Evolutionary conservation across 2,329 filamentous ascomycete genomes (phyloP).

Genomic region (Ophiostoma sp.): DNA sequence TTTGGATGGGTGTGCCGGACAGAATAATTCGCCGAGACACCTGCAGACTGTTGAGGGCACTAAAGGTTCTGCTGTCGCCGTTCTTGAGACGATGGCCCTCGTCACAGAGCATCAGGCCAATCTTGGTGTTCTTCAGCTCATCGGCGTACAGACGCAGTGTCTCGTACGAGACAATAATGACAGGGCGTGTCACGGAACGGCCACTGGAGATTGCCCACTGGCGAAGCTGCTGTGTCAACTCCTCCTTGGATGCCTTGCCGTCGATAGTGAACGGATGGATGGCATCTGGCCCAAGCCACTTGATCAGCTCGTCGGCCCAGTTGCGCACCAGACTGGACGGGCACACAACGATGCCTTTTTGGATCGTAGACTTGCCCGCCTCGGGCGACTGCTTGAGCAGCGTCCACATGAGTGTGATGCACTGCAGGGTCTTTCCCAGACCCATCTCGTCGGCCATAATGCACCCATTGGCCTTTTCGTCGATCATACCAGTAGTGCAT

Average conservation of each 20-base stretch:
- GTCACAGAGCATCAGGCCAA: conserved; percentile 89
- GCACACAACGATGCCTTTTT: conserved; percentile 95
- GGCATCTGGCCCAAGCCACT: conserved; percentile 92
- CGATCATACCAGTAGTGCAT: conserved; percentile 92
- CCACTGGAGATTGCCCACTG: conserved; percentile 93
- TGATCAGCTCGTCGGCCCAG: conserved; percentile 94
- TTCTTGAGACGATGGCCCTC: conserved; percentile 97
- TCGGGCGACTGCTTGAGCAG: conserved; percentile 91
- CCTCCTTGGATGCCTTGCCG: conserved; percentile 91
- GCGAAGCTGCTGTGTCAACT: conserved; percentile 79
- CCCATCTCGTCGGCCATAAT: conserved; percentile 99
- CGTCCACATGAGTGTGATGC: conserved; percentile 95
- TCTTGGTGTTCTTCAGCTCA: conserved; percentile 81
- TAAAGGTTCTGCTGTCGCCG: conserved; percentile 92
- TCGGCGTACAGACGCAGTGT: conserved; percentile 87
- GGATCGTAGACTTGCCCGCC: conserved; percentile 87
- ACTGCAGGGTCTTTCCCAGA: conserved; percentile 93
- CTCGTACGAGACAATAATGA: conserved; percentile 97
- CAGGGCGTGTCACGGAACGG: conserved; percentile 81
- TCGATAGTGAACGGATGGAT: conserved; percentile 93
- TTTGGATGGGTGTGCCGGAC: conserved; percentile 95
- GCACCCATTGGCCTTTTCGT: conserved; percentile 88
- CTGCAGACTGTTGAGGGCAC: conserved; percentile 80
- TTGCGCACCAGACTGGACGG: conserved; percentile 95
- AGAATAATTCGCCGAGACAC: conserved; percentile 89